phyloP scores from a whole-genome alignment of 495 filamentous ascomycete species.

The Jackrogersella minutella region DNA sequence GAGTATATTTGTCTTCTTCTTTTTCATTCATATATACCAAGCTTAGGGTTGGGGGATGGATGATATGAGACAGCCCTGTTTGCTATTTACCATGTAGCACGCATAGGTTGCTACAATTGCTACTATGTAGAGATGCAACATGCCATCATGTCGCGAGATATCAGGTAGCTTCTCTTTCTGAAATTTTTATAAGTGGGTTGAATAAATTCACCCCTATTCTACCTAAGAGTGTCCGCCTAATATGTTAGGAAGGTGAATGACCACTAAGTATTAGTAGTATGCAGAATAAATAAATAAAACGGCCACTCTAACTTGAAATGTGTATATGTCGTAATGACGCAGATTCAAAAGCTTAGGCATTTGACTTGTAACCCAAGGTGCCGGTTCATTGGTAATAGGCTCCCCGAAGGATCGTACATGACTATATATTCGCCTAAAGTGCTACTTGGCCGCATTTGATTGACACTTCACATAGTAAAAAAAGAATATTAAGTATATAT shows the following conservation, averaged over 20 bases:
- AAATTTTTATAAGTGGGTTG: background rate
- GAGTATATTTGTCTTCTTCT: too few relatives aligned
- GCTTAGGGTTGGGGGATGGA: constrained; percentile 11
- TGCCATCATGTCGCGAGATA: constrained; percentile 25
- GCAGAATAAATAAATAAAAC: too few relatives aligned
- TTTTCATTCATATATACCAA: too few relatives aligned
- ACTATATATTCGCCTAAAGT: constrained; percentile 24
- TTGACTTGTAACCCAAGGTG: constrained; percentile 30
- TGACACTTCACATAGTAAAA: constrained; percentile 12
- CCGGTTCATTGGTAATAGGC: constrained; percentile 35
- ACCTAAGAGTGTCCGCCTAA: background rate
- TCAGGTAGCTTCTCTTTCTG: constrained; percentile 11
- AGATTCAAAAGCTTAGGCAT: constrained; percentile 11
- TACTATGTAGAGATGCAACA: constrained; percentile 33
- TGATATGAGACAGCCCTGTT: constrained; percentile 17
- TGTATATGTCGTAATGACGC: constrained; percentile 29
- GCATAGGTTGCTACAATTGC: constrained; percentile 7
- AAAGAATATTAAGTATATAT: background rate
- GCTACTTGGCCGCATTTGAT: constrained; percentile 25
- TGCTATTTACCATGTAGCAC: constrained; percentile 6
- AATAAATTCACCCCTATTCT: background rate
- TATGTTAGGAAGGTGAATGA: background rate
- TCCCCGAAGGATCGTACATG: constrained; percentile 20
- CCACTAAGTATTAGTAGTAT: too few relatives aligned
- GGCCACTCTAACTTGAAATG: background rate